Percentiles rank a stretch among this genome's conserved stretches.
phyloP scores from a whole-genome alignment of 2,329 filamentous ascomycete species.

The Cryoendolithus antarcticus region DNA sequence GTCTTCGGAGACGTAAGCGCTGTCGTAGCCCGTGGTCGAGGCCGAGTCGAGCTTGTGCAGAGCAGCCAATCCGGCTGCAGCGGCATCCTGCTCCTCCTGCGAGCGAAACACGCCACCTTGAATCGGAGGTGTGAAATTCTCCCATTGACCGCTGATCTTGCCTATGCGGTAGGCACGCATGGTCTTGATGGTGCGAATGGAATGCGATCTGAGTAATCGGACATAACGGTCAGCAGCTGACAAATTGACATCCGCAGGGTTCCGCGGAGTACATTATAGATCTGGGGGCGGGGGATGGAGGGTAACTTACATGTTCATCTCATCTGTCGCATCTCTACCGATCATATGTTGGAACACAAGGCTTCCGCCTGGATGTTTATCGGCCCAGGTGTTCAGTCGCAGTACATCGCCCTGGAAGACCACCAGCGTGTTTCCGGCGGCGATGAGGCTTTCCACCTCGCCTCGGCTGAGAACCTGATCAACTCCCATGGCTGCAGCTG shows the following conservation, averaged over 20 bases:
- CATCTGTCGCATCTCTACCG: slow-evolving; percentile 46
- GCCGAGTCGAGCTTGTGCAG: too few relatives aligned
- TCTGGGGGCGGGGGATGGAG: too few relatives aligned
- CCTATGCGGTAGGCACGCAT: slow-evolving; percentile 78
- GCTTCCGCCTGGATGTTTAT: slow-evolving; percentile 46
- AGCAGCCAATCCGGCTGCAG: too few relatives aligned
- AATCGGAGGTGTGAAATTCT: slow-evolving; percentile 77
- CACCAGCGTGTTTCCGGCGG: slow-evolving; percentile 43
- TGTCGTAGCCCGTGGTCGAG: too few relatives aligned
- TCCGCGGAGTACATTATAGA: too few relatives aligned
- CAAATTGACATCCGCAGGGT: too few relatives aligned
- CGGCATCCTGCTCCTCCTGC: too few relatives aligned
- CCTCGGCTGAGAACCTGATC: slow-evolving; percentile 5
- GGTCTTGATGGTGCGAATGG: neutral
- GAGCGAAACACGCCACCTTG: slow-evolving; percentile 66
- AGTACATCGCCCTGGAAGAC: slow-evolving; percentile 44
- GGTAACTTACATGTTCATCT: slow-evolving; percentile 42
- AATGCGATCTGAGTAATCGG: too few relatives aligned
- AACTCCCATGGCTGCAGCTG: too few relatives aligned
- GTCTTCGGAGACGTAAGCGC: too few relatives aligned
- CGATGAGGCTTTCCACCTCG: slow-evolving; percentile 40
- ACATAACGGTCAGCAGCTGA: too few relatives aligned
- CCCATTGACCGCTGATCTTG: slow-evolving; percentile 64
- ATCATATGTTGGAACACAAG: slow-evolving; percentile 60
- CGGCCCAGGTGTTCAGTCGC: slow-evolving; percentile 46